A percentile compares a stretch with the other conserved stretches of the same genome.
Evolutionary conservation across 2,329 filamentous ascomycete genomes (phyloP).

Genomic region (Calonectria leucothoes): DNA sequence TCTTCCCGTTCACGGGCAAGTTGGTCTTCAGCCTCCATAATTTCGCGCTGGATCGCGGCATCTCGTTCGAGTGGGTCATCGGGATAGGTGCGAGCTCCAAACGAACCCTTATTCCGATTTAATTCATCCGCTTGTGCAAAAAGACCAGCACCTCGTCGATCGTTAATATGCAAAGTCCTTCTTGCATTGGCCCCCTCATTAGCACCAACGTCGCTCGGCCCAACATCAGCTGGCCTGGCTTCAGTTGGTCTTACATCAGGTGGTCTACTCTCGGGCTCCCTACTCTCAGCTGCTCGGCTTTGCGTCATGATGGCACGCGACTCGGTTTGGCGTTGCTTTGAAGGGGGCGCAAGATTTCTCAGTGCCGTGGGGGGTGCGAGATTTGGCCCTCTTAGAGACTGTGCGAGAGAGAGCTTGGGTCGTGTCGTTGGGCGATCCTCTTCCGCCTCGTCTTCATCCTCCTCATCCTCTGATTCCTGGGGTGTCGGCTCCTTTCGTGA

Average conservation of each 20-base stretch:
- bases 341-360: not conserved
- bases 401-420: not conserved
- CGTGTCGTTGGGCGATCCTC: not conserved
- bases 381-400: not conserved
- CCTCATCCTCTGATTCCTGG: constrained; percentile 3
- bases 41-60: constrained; percentile 34
- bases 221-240: not conserved
- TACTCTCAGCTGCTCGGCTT: not conserved
- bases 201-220: not conserved
- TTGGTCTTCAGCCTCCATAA: constrained; percentile 31
- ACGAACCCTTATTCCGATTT: constrained; percentile 1
- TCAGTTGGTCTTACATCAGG: not conserved
- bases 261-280: not conserved
- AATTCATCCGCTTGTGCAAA: constrained; percentile 21
- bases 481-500: not conserved
- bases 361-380: not conserved
- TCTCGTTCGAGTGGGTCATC: constrained; percentile 28
- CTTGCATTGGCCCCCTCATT: not conserved
- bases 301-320: not conserved
- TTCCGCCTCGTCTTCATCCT: not conserved
- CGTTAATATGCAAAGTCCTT: not conserved
- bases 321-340: not conserved
- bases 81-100: constrained; percentile 15
- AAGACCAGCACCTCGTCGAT: not conserved
- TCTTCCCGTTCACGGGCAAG: constrained; percentile 27